Evolutionary conservation across 495 filamentous ascomycete species (phyloP).

Genomic region (Daldinia bambusicola): DNA sequence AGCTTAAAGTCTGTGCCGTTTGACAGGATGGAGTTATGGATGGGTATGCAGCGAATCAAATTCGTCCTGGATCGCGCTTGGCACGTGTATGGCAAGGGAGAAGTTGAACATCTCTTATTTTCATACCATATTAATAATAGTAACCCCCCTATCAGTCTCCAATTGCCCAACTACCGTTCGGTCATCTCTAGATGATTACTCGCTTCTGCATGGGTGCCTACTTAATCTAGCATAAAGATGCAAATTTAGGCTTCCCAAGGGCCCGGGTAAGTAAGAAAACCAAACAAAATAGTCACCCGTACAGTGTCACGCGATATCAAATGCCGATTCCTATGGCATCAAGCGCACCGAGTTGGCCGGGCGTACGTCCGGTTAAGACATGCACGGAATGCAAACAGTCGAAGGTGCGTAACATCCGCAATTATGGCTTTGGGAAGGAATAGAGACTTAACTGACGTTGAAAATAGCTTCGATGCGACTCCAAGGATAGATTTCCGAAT

Average conservation of each 20-base stretch:
- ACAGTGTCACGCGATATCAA: background rate
- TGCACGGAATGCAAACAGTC: conserved; percentile 52
- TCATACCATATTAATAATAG: conserved; percentile 32
- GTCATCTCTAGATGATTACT: conserved; percentile 3
- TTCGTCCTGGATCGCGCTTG: conserved; percentile 22
- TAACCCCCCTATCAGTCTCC: conserved; percentile 16
- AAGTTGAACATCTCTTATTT: conserved; percentile 14
- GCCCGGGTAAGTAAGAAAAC: background rate
- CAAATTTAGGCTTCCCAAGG: background rate
- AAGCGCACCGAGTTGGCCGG: conserved; percentile 38
- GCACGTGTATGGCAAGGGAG: background rate
- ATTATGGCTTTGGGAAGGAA: background rate
- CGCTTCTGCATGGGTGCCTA: conserved; percentile 8
- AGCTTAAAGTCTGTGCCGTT: conserved; percentile 9
- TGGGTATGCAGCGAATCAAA: conserved; percentile 34
- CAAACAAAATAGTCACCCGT: background rate
- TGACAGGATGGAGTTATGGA: conserved; percentile 15
- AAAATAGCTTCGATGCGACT: conserved; percentile 47
- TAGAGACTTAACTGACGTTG: conserved; percentile 9
- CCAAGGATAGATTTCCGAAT: conserved; percentile 48
- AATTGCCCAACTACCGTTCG: conserved; percentile 18
- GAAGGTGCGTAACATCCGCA: conserved; percentile 31
- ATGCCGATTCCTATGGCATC: conserved; percentile 32
- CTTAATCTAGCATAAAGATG: conserved; percentile 8
- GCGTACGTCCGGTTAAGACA: conserved; percentile 41